Evolutionary conservation across 2,329 filamentous ascomycete genomes (phyloP).

Genomic region (Chaetomium sp.): DNA sequence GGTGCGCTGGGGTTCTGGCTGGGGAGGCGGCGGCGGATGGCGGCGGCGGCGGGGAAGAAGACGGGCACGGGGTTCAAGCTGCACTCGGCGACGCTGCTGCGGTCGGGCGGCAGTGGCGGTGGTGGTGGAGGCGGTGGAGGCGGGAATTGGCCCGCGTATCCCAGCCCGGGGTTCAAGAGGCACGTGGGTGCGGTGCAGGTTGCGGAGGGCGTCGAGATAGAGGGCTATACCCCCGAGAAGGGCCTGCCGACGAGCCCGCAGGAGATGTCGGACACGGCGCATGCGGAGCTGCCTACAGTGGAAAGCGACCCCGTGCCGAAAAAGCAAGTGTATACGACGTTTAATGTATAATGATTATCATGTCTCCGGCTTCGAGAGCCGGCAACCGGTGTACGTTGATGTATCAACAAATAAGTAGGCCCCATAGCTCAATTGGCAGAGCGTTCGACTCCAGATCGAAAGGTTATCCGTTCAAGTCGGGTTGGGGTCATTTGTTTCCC

Average conservation of each 20-base stretch:
- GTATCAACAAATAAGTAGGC: no score
- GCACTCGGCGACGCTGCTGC: background rate
- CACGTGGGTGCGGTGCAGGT: background rate
- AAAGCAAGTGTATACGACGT: background rate
- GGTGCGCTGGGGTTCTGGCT: conserved; percentile 14
- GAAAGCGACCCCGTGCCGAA: background rate
- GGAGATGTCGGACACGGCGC: background rate
- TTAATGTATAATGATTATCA: background rate
- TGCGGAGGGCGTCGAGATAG: background rate
- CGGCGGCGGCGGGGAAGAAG: background rate
- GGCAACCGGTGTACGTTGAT: no score
- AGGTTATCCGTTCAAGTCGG: no score
- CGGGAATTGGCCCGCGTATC: background rate
- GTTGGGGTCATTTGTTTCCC: no score
- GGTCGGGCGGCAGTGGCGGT: background rate
- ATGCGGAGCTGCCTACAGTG: background rate
- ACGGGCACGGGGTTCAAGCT: background rate
- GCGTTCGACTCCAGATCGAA: no score
- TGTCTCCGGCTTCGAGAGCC: background rate
- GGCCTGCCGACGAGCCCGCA: background rate
- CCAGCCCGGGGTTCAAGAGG: background rate
- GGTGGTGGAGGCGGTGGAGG: no score
- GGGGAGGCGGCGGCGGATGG: background rate
- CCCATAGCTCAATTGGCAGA: no score
- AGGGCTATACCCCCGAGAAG: background rate